These are phyloP conservation scores for Rhizopogon vinicolor DNA, from an alignment of 768 basidiomycete genomes.

Conservation along the genomic window DNA sequence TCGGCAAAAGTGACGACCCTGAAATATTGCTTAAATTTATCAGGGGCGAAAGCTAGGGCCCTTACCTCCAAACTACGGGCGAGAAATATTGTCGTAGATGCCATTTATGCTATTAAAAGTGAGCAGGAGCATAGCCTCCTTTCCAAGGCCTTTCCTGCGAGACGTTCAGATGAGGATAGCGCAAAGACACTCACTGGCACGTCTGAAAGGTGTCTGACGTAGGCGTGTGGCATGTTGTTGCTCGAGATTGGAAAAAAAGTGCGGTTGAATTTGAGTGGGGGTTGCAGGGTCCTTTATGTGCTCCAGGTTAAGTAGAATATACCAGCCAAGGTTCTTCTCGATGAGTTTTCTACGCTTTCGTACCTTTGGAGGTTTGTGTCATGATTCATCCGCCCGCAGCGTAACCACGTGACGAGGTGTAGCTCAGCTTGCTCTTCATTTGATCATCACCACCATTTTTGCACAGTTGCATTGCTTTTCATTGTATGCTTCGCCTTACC, in stretches of 20 bases:
- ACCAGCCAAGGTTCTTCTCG: too few species aligned
- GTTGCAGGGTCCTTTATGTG: neutral
- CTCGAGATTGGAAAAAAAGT: neutral
- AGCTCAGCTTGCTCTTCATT: neutral
- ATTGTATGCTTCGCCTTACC: slow-evolving; percentile 36
- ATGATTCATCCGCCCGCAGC: too few species aligned
- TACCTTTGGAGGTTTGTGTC: neutral
- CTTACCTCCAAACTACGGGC: neutral
- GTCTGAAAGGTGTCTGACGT: neutral
- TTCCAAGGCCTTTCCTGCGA: neutral
- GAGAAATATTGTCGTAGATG: neutral
- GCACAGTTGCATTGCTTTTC: slow-evolving; percentile 2
- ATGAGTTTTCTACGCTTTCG: neutral
- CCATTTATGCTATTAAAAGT: neutral
- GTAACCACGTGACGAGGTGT: neutral
- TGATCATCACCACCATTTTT: neutral
- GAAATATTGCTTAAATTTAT: too few species aligned
- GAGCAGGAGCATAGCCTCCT: neutral
- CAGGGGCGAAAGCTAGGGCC: neutral
- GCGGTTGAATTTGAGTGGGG: neutral
- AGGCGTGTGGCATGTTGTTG: neutral
- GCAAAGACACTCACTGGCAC: neutral
- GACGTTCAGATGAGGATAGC: neutral
- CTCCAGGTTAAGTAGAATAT: neutral
- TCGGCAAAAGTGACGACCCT: neutral